Evolutionary conservation across 352 stramenopile genomes (phyloP), one percentile per base, ranked within the genome.

Genomic region (Phytophthora europaea): DNA sequence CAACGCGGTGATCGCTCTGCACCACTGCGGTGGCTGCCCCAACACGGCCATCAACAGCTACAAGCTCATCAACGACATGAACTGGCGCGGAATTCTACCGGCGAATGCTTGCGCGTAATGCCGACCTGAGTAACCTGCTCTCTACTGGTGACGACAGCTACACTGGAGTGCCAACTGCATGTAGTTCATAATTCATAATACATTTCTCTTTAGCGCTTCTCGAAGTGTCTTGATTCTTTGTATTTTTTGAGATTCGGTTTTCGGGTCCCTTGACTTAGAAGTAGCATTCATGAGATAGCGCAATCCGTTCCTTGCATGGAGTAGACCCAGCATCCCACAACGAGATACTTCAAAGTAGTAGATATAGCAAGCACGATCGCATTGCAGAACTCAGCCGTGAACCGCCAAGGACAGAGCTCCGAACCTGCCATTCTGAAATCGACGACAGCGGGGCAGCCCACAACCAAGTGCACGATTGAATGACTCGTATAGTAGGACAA

Each of bases 11-110:
- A 70, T 94, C 1, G 89, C 71, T 13, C 73, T 95, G 6, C 87
- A 94, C 65, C 88, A 94, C 67, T 95, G 87, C 47, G 89, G 89
- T 3, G 89, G 87, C 0, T 95, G 89, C 36, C 85, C 83, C 8
- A 95, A 95, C 67, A 91, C 83, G 7, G 87, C 83, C 3, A 85
- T 94, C 47, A 93, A 91, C 71, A 81, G 65, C 50, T 69, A 90
- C 55, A 83, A 84, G 33, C 75, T 95, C 61, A 36, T 93, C 23
- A 74, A 70, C 16, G 79, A 94, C 43, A 76, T 94, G 66, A 68
- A 65, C 3, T 63, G 61, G 28, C 66, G 65, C 16, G 77, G 78
- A 15, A 61, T 91, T 22, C 70, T 93, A 5, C 87, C 85, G 1
- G 64, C 72, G 15, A 78, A 80, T 52, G 78, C 84, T 18, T 58